Evolutionary conservation across 164 flowering plant genomes (phyloP), one percentile per base, ranked within the genome.

Genomic region (Chimonanthus salicifolius): DNA sequence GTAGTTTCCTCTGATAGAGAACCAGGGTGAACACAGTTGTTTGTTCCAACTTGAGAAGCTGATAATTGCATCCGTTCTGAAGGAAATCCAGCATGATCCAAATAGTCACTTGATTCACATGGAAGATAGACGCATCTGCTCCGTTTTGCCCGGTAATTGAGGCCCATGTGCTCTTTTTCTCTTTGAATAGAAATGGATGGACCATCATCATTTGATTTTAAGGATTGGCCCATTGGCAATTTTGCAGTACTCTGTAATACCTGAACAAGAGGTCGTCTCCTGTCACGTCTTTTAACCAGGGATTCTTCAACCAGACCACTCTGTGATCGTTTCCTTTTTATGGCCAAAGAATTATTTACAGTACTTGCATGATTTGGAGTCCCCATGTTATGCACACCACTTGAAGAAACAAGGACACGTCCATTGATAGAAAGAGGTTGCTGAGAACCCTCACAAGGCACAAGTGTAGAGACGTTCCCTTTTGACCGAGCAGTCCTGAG

Each of bases 121-220:
- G 90, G 85, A 67, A 86, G 63, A 75, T 87, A 85, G 69, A 83
- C 62, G 74, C 76, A 83, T 74, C 81, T 85, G 71, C 85, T 85
- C 81, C 92, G 84, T 80, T 90, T 92, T 60, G 85, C 82, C 68
- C 83, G 83, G 62, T 21, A 80, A 54, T 70, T 64, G 65, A 68
- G 71, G 73, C 81, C 85, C 45, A 74, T 72, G 71, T 78, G 85
- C 78, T 82, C 87, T 72, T 64, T 76, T 72, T 72, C 84, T 64
- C 79, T 90, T 74, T 80, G 72, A 78, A 77, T 60, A 76, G 78
- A 80, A 33, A 68, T 54, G 74, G 86, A 81, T 78, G 76, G 65
- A 74, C 58, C 62, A 79, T 72, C 76, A 78, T 62, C 73, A 70
- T 85, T 80, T 74, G 82, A 70, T 62, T 75, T 77, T 79, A 78